Conservation (phyloP, 306 rosid genomes). For the Malus fusca region DNA sequence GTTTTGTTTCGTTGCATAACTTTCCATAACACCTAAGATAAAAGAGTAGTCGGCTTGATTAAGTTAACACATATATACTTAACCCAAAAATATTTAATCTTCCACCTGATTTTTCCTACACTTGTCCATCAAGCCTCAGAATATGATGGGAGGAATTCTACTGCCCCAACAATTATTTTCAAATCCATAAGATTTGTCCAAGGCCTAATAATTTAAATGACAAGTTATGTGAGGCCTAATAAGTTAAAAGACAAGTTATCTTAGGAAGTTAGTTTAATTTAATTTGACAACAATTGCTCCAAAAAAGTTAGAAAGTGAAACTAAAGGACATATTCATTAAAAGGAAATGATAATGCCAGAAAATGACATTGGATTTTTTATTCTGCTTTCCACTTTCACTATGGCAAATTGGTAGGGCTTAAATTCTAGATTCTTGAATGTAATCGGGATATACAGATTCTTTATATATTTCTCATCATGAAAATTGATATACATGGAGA, state of each 20-base stretch:
- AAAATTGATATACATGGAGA: no score
- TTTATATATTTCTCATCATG: no score
- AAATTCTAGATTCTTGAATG: not conserved
- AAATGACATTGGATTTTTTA: not conserved
- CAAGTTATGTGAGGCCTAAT: not conserved
- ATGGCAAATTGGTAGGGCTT: not conserved
- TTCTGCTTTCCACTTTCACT: conserved; percentile 1
- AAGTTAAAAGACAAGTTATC: conserved; percentile 14
- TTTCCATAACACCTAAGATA: not conserved
- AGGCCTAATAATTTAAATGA: not conserved
- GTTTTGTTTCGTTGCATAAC: not conserved
- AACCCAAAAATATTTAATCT: not conserved
- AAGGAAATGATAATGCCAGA: conserved; percentile 14
- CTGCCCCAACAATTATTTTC: not conserved
- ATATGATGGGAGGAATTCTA: not conserved
- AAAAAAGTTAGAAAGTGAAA: conserved; percentile 16
- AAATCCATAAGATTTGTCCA: not conserved
- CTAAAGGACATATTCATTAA: conserved; percentile 1
- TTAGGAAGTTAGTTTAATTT: not conserved
- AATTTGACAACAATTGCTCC: conserved; percentile 2
- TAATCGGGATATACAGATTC: not conserved
- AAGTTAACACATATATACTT: no score
- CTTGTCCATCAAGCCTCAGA: not conserved
- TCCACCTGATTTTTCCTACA: not conserved
- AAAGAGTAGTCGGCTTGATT: not conserved